Evolutionary conservation across 23 red algal species (phyloP).

Genomic region (Gracilaria domingensis): DNA sequence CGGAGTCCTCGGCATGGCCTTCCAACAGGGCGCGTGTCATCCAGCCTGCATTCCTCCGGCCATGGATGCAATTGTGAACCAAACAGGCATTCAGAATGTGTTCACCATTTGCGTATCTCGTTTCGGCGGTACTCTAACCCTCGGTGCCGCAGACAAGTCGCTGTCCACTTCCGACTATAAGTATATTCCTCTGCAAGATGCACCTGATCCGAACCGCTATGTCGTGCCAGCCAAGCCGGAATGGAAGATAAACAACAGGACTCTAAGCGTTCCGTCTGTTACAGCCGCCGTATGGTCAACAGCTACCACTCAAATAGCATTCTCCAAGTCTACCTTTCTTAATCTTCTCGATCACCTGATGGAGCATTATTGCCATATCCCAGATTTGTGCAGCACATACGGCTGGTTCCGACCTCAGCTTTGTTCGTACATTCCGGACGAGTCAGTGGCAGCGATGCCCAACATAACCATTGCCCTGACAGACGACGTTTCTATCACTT

Average conservation of each 20-base stretch:
- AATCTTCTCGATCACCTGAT: conserved; percentile 45
- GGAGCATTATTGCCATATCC: conserved; percentile 68
- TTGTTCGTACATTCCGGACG: conserved; percentile 51
- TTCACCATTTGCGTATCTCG: conserved; percentile 72
- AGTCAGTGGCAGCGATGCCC: conserved; percentile 45
- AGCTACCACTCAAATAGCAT: conserved; percentile 39
- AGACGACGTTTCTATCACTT: conserved; percentile 28
- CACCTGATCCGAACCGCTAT: conserved; percentile 15
- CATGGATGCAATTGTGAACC: conserved; percentile 65
- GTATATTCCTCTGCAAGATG: conserved; percentile 45
- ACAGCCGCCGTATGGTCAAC: conserved; percentile 64
- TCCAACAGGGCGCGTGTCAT: conserved; percentile 61
- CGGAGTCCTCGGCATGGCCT: conserved; percentile 67
- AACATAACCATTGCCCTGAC: conserved; percentile 56
- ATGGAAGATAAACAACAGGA: conserved; percentile 50
- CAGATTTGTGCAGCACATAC: conserved; percentile 29
- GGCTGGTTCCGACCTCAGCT: conserved; percentile 73
- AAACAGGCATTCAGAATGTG: conserved; percentile 58
- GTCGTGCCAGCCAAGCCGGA: conserved; percentile 30
- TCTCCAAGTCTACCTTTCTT: conserved; percentile 61
- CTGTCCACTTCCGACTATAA: conserved; percentile 27
- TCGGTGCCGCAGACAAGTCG: conserved; percentile 50
- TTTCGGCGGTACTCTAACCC: conserved; percentile 54
- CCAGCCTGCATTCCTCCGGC: conserved; percentile 62
- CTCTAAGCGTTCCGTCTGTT: conserved; percentile 28